Percentiles rank a stretch among this genome's conserved stretches.
Evolutionary conservation across 805 yeast species (phyloP).

Genomic region (Candida pseudofarinosa): DNA sequence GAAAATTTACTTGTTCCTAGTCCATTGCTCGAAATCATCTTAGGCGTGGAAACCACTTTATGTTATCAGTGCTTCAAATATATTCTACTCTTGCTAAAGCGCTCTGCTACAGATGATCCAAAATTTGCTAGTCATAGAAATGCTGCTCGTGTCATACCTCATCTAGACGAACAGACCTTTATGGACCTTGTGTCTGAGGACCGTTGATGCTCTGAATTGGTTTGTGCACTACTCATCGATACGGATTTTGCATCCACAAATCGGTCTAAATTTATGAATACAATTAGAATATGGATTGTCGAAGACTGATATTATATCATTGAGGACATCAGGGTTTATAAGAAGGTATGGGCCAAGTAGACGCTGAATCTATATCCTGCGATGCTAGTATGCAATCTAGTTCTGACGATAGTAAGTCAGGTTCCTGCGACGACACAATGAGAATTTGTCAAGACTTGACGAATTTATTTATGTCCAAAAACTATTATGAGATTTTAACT

Average conservation of each 20-base stretch:
- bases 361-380: background rate
- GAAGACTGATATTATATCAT: no score
- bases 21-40: constrained; percentile 11
- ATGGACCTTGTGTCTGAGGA: constrained; percentile 9
- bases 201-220: constrained; percentile 2
- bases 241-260: constrained; percentile 4
- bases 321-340: no score
- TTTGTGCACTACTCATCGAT: background rate
- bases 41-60: constrained; percentile 11
- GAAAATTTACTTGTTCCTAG: constrained; percentile 13
- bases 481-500: constrained; percentile 15
- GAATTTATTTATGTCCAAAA: constrained; percentile 8
- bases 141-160: constrained; percentile 16
- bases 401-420: background rate
- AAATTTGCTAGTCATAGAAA: constrained; percentile 19
- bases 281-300: background rate
- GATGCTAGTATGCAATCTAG: background rate
- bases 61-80: constrained; percentile 26
- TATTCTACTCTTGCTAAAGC: constrained; percentile 18
- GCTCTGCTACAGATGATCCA: constrained; percentile 18
- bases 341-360: background rate
- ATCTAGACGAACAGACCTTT: constrained; percentile 13
- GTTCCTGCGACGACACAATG: background rate
- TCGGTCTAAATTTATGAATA: background rate
- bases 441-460: constrained; percentile 3